phyloP scores from a whole-genome alignment of 345 rosid genomes.

The Pelargonium nanum region DNA sequence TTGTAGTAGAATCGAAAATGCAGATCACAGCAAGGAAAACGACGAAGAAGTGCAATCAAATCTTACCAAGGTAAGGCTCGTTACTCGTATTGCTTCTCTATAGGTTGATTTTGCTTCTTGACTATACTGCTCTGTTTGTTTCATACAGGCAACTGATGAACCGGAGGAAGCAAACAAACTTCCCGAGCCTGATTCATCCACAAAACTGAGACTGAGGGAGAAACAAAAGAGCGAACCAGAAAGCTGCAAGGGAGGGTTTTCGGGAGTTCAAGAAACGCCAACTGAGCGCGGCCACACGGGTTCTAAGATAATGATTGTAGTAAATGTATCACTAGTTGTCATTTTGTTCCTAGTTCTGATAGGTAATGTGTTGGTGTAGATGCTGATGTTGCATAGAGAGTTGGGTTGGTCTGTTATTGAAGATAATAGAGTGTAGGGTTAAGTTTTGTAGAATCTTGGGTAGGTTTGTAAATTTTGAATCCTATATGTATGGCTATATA shows the following conservation, averaged over 20 bases:
- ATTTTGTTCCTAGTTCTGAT: too few species aligned
- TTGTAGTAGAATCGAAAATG: not conserved
- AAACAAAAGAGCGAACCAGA: constrained; percentile 16
- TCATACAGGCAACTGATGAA: not conserved
- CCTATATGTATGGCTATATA: too few species aligned
- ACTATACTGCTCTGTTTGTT: not conserved
- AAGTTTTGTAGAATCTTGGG: too few species aligned
- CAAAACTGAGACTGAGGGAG: constrained; percentile 22
- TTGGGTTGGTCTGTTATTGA: too few species aligned
- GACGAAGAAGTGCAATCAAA: not conserved
- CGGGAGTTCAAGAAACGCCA: not conserved
- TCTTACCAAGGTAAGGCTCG: not conserved
- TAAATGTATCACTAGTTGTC: not conserved
- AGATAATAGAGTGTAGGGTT: too few species aligned
- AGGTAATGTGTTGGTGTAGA: not conserved
- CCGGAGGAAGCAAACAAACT: not conserved
- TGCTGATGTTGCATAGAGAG: too few species aligned
- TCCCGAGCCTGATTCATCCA: constrained; percentile 6
- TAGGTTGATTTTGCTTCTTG: not conserved
- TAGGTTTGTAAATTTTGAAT: too few species aligned
- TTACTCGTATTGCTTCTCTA: not conserved
- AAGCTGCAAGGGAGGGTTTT: too few species aligned
- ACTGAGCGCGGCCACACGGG: not conserved
- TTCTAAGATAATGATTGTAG: not conserved
- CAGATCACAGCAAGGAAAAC: not conserved